These are phyloP conservation scores for Ophiostoma novo-ulmi DNA, from an alignment of 2,329 filamentous ascomycete genomes.

Conservation along the genomic window DNA sequence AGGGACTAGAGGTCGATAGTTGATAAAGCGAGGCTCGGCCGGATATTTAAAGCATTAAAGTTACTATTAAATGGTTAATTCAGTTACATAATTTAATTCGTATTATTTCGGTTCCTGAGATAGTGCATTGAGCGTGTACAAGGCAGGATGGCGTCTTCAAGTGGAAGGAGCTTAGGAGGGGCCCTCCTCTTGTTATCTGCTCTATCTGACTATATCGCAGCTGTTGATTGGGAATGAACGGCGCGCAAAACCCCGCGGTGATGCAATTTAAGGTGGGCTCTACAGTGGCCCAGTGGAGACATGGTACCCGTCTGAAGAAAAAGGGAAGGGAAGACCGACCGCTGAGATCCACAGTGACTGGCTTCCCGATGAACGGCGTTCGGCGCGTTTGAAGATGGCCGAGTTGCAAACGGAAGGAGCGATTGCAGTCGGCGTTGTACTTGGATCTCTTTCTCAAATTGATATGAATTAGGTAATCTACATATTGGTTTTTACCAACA, in stretches of 20 bases:
- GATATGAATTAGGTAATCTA: neutral
- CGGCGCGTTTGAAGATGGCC: neutral
- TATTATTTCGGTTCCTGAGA: slow-evolving; percentile 1
- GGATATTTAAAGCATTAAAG: neutral
- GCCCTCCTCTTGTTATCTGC: neutral
- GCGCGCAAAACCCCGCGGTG: slow-evolving; percentile 22
- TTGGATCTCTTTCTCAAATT: neutral
- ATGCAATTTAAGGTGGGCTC: slow-evolving; percentile 18
- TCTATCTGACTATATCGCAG: neutral
- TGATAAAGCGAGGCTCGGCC: neutral
- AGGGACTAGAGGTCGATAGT: neutral
- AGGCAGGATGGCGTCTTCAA: neutral
- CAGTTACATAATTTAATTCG: neutral
- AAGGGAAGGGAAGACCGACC: slow-evolving; percentile 6
- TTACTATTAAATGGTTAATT: neutral
- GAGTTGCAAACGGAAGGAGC: slow-evolving; percentile 16
- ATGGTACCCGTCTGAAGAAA: neutral
- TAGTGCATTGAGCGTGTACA: neutral
- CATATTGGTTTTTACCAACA: neutral
- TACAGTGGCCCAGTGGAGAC: neutral
- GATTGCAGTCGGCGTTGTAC: neutral
- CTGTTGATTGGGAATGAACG: neutral
- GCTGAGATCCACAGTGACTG: slow-evolving; percentile 2
- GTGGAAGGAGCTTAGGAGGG: neutral
- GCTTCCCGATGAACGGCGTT: slow-evolving; percentile 19